Percentiles rank a stretch among this genome's conserved stretches.
These are phyloP conservation scores for Blastomyces emzantsi DNA, from an alignment of 2,329 filamentous ascomycete genomes.

Conservation along the genomic window DNA sequence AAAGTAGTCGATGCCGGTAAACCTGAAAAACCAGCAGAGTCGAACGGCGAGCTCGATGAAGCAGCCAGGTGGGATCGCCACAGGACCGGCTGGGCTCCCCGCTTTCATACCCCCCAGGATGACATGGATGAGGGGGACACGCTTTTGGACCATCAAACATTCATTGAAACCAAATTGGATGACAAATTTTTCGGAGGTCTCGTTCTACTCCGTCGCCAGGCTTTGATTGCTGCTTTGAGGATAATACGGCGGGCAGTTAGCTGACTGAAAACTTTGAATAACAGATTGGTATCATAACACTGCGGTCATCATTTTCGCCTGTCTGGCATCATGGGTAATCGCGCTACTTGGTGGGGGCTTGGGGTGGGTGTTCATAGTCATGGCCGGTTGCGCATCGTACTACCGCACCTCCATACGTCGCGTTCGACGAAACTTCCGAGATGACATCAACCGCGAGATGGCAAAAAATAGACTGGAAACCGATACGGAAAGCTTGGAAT, in stretches of 20 bases:
- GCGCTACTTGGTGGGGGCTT: constrained; percentile 84
- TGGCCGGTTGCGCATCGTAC: constrained; percentile 88
- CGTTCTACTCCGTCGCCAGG: constrained; percentile 18
- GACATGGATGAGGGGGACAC: constrained; percentile 52
- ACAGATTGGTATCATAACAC: constrained; percentile 97
- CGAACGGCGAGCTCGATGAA: constrained; percentile 45
- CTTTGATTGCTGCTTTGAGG: not conserved
- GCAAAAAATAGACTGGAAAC: constrained; percentile 79
- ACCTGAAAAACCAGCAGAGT: constrained; percentile 42
- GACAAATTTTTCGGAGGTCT: constrained; percentile 84
- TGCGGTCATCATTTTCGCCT: constrained; percentile 87
- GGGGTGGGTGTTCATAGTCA: constrained; percentile 86
- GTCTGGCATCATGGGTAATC: constrained; percentile 79
- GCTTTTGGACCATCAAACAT: constrained; percentile 78
- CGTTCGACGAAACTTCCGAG: constrained; percentile 88
- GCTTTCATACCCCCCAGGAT: constrained; percentile 55
- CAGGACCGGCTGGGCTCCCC: constrained; percentile 79
- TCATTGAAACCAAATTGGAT: constrained; percentile 71
- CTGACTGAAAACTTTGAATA: constrained; percentile 10
- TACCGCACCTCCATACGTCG: constrained; percentile 92
- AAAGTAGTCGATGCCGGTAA: constrained; percentile 52
- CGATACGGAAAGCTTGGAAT: constrained; percentile 87
- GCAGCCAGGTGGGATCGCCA: constrained; percentile 49
- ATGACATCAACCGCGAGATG: constrained; percentile 85
- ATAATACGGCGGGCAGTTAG: not conserved